Evolutionary conservation across 73 alveolate species (phyloP).

Genomic region (Paramecium primaurelia): DNA sequence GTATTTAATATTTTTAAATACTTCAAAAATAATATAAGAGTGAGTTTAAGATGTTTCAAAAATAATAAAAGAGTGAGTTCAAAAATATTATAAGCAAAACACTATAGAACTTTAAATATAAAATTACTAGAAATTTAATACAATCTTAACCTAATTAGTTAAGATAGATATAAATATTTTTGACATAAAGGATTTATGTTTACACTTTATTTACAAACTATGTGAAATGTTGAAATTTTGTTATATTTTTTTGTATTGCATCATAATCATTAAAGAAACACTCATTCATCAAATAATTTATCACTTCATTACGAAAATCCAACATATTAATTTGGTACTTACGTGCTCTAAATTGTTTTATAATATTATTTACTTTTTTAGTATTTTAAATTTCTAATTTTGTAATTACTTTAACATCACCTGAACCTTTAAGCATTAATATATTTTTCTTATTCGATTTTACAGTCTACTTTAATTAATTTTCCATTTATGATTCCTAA

Average conservation of each 20-base stretch:
- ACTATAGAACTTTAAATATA: no score
- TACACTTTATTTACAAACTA: background rate
- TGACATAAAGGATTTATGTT: no score
- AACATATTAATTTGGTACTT: background rate
- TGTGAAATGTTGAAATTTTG: slow-evolving; percentile 15
- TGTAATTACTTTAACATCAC: background rate
- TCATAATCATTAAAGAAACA: background rate
- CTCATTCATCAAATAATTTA: background rate
- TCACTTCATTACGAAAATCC: background rate
- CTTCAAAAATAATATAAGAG: no score
- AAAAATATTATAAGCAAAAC: no score
- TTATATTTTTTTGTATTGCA: background rate
- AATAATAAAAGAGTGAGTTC: no score
- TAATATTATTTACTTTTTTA: background rate
- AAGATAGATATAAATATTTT: no score
- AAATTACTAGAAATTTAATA: no score
- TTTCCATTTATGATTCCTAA: background rate
- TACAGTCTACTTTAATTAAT: background rate
- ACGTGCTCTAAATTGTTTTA: background rate
- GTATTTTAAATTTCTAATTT: background rate
- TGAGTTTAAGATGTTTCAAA: no score
- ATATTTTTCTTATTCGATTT: background rate
- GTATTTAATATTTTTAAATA: no score
- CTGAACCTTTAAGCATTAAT: background rate
- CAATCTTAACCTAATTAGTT: no score